Evolutionary conservation across 495 filamentous ascomycete genomes (phyloP), one percentile per base, ranked within the genome.

Genomic region (Patellaria atrata): DNA sequence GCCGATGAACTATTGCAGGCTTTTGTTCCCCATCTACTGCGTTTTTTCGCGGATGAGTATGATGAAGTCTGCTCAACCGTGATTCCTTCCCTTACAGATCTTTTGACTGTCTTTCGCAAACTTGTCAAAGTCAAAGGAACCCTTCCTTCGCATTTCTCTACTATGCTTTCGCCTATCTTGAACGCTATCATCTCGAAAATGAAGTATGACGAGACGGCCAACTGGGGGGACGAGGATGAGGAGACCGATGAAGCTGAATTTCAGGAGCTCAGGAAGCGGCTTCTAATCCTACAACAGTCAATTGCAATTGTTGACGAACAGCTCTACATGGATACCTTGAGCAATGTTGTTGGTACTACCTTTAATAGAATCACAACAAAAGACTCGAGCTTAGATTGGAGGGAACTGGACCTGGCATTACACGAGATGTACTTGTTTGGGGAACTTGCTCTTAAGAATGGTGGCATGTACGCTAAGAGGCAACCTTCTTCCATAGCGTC

Each of bases 161-260:
- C 70, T 6, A 87, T 91, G 63, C 65, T 99, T 6, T 74, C 77
- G 10, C 77, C 82, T 0, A 81, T 99, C 35, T 62, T 99, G 26
- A 80, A 83, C 50, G 86, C 86, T 9, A 86, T 94, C 37, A 76
- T 96, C 35, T 59, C 70, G 14, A 99, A 96, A 65, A 94, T 93
- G 81, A 76, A 86, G 45, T 94, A 89, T 50, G 91, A 96, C 47
- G 85, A 93, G 50, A 92, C 89, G 8, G 76, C 82, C 0, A 77
- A 71, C 17, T 99, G 89, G 91, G 87, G 85, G 15, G 76, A 82
- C 27, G 89, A 94, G 50, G 86, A 92, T 40, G 82, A 89, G 36
- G 77, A 85, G 55, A 92, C 84, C 1, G 89, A 99, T 52, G 91
- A 96, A 53, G 91, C 89, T n/a, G 89, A 99, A 52, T 96, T 96